Base-by-base conservation (phyloP, 805 yeast genomes). In the Hanseniaspora occidentalis region DNA sequence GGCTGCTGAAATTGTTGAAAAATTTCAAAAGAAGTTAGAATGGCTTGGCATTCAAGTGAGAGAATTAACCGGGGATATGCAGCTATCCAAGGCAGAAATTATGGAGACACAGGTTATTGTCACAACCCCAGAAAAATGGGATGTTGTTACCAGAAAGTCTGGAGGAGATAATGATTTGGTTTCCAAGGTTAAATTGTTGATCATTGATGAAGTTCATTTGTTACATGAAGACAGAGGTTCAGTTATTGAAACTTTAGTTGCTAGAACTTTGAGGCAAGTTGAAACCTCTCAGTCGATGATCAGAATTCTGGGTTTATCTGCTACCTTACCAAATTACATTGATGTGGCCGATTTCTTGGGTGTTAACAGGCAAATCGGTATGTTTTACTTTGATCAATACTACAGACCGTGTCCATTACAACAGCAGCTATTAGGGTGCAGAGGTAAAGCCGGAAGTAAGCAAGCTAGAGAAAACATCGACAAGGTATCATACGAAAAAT, bases 211-310 rank as follows among this genome's bases (percentile, higher is more conserved):
- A 62, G 97, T 92, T 0, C 98, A 92, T 69, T 66, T 92, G 53
- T 69, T 92, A 40, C 97, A 92, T 51, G 98, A 92, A 71, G 98
- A 92, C 42, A 75, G 98, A 66, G 98, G 98, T 51, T 84, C 96
- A 7, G 98, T 92, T 6, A 84, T 92, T 46, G 98, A 92, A 58
- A 86, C 96, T 0, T 65, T 88, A 39, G 96, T 88, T 3, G 95
- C 96, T 0, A 75, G 97, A 61, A 92, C 98, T 0, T 68, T 88
- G 45, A 67, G 98, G 43, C 96, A 88, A 54, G 97, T 92, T 4
- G 99, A 92, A 56, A 76, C 94, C 45, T 74, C 94, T 0, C 99
- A 92, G 56, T 78, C 84, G 38, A 79, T 88, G 88, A 88, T 89
- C 47, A 67, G 96, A 50, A 85, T 89, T n/a, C 77, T 86, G 21